Evolutionary conservation across 75 land plant genomes (phyloP).

Genomic region (Pinus tabuliformis): DNA sequence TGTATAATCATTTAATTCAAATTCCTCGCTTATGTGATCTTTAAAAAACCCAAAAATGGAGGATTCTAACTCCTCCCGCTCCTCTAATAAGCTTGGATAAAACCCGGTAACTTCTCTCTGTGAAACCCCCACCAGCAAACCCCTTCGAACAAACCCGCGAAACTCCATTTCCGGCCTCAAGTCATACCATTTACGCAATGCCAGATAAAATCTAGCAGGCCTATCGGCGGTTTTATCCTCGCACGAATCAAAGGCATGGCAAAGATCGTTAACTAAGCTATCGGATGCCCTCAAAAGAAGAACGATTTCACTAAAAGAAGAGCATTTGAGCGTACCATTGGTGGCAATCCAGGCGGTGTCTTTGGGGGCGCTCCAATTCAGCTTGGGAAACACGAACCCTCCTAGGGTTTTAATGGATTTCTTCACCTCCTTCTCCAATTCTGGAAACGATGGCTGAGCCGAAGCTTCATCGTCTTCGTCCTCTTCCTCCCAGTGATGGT

Average conservation of each 20-base stretch:
- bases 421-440: conserved; percentile 51
- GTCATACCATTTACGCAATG: conserved; percentile 80
- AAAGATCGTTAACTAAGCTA: conserved; percentile 70
- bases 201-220: conserved; percentile 51
- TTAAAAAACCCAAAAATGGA: conserved; percentile 43
- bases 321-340: conserved; percentile 58
- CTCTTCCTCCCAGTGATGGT: conserved; percentile 28
- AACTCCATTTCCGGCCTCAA: conserved; percentile 87
- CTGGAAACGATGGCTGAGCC: conserved; percentile 65
- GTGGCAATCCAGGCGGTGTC: conserved; percentile 88
- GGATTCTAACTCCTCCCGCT: conserved; percentile 20
- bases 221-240: conserved; percentile 36
- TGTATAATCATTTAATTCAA: conserved; percentile 65
- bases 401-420: conserved; percentile 62
- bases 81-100: conserved; percentile 60
- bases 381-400: conserved; percentile 82
- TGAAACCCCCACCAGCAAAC: conserved; percentile 56
- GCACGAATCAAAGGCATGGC: conserved; percentile 73
- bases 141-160: conserved; percentile 63
- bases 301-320: conserved; percentile 68
- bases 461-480: conserved; percentile 20
- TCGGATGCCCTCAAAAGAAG: conserved; percentile 81
- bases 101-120: conserved; percentile 88
- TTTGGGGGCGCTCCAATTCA: conserved; percentile 94
- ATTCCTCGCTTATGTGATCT: conserved; percentile 39